Percentiles rank a stretch among this genome's conserved stretches.
phyloP scores from a whole-genome alignment of 1,139 yeast genomes.

The Kodamaea arcana region DNA sequence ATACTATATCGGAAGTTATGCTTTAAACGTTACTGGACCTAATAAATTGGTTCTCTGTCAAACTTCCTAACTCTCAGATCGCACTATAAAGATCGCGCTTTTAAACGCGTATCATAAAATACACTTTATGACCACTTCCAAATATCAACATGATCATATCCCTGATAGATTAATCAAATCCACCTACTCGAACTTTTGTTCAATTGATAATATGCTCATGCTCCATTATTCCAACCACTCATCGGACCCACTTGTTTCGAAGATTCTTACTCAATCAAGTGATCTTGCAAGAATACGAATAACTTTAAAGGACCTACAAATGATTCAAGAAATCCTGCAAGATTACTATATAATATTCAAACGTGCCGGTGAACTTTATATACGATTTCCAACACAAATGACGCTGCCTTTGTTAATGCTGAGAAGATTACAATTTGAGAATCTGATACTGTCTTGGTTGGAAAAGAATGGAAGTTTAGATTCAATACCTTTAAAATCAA shows the following conservation, averaged over 20 bases:
- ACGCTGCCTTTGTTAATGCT: background rate
- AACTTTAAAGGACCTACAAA: slow-evolving; percentile 14
- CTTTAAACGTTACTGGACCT: no score
- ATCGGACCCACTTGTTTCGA: slow-evolving; percentile 18
- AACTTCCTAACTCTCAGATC: no score
- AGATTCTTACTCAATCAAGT: slow-evolving; percentile 20
- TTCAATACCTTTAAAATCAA: slow-evolving; percentile 1
- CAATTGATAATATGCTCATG: slow-evolving; percentile 23
- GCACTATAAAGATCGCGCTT: no score
- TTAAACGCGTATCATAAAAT: no score
- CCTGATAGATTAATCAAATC: slow-evolving; percentile 5
- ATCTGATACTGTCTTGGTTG: slow-evolving; percentile 11
- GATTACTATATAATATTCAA: slow-evolving; percentile 14
- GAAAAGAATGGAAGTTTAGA: slow-evolving; percentile 4
- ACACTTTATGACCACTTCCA: no score
- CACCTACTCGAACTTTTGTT: slow-evolving; percentile 11
- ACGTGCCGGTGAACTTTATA: slow-evolving; percentile 8
- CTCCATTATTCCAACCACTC: slow-evolving; percentile 27
- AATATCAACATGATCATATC: slow-evolving; percentile 1
- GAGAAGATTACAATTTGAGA: slow-evolving; percentile 2
- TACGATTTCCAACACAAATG: slow-evolving; percentile 8
- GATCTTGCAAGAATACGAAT: slow-evolving; percentile 16
- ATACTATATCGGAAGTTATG: no score
- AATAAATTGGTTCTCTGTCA: no score
- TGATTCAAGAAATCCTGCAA: slow-evolving; percentile 15